Conservation (phyloP, 1,284 basidiomycete species). For the Porphyrellus sp. region DNA sequence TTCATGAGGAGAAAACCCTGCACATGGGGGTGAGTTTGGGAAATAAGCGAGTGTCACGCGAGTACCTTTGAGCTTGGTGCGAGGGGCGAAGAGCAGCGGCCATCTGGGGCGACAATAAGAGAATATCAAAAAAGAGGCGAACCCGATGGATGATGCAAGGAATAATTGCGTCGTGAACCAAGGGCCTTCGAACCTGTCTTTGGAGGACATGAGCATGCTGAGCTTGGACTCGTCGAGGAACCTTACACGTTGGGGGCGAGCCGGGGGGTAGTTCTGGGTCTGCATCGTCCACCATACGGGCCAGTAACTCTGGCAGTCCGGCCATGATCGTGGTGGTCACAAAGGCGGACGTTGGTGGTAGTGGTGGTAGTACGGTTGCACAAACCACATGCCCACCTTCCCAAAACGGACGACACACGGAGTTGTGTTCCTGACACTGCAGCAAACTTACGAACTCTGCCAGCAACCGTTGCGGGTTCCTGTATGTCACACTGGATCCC, state of each 20-base stretch:
- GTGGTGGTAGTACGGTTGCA: neutral
- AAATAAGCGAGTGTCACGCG: neutral
- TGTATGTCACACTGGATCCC: too few species aligned
- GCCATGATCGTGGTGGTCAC: constrained; percentile 12
- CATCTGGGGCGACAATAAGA: constrained; percentile 84
- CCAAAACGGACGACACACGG: constrained; percentile 17
- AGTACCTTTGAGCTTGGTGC: constrained; percentile 90
- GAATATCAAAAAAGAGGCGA: constrained; percentile 82
- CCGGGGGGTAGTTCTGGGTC: constrained; percentile 50
- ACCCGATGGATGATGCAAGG: constrained; percentile 77
- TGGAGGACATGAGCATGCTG: constrained; percentile 4
- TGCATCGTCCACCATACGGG: constrained; percentile 10
- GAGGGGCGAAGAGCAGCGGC: constrained; percentile 87
- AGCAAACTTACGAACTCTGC: neutral
- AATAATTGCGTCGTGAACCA: constrained; percentile 92
- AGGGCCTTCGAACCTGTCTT: constrained; percentile 78
- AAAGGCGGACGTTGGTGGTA: neutral
- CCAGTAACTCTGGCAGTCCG: constrained; percentile 5
- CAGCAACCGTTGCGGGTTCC: neutral
- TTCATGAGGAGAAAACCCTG: constrained; percentile 88
- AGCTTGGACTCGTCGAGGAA: neutral
- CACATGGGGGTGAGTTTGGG: constrained; percentile 1
- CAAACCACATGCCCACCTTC: constrained; percentile 9
- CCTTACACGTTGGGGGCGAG: constrained; percentile 54
- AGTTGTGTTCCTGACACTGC: too few species aligned